Conservation (phyloP, 352 stramenopile species). For the Phytophthora uliginosa region DNA sequence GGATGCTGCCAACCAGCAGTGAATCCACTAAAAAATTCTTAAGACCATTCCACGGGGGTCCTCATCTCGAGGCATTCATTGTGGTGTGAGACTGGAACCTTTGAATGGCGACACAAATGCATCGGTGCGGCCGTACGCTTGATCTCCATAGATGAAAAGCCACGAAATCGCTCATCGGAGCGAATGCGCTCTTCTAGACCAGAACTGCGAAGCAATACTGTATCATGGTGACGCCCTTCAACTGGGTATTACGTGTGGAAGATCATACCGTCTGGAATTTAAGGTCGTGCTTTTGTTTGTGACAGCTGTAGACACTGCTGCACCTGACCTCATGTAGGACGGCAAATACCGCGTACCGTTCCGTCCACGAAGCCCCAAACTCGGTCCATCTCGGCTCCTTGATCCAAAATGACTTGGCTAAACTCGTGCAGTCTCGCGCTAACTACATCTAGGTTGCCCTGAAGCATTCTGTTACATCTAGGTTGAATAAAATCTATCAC, state of each 20-base stretch:
- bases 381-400: not conserved
- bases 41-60: no score
- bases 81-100: not conserved
- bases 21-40: no score
- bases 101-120: not conserved
- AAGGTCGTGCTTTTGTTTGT: no score
- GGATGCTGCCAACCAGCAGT: no score
- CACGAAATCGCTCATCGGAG: not conserved
- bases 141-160: not conserved
- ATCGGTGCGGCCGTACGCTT: not conserved
- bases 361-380: not conserved
- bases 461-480: not conserved
- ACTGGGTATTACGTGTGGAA: no score
- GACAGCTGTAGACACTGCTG: no score
- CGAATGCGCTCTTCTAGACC: not conserved
- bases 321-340: no score
- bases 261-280: no score
- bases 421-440: not conserved
- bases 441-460: not conserved
- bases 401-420: not conserved
- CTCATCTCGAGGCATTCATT: not conserved
- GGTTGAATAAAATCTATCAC: not conserved
- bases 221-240: no score
- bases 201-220: no score
- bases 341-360: not conserved